A percentile compares a stretch with the other conserved stretches of the same genome.
phyloP scores from a whole-genome alignment of 1,139 yeast species.

The Geotrichum carabidarum region DNA sequence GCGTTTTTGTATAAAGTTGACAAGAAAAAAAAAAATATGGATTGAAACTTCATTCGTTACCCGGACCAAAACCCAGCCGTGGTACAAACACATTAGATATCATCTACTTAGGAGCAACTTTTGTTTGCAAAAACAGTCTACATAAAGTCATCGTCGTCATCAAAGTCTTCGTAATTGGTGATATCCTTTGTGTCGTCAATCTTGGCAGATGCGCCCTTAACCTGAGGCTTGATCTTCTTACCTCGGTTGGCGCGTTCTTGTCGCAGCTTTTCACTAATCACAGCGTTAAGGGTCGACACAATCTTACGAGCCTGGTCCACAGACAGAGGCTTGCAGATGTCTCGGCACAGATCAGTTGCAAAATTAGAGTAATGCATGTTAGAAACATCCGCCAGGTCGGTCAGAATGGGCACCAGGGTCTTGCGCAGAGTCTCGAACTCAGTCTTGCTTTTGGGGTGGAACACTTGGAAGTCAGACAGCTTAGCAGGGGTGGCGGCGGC shows the following conservation, averaged over 20 bases:
- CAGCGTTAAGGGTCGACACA: slow-evolving; percentile 74
- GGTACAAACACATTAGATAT: no score
- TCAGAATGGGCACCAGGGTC: slow-evolving; percentile 62
- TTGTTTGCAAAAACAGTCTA: slow-evolving; percentile 34
- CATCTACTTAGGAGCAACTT: no score
- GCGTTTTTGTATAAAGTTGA: not conserved
- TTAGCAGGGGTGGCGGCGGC: slow-evolving; percentile 44
- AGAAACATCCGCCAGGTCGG: slow-evolving; percentile 53
- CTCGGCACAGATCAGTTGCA: slow-evolving; percentile 82
- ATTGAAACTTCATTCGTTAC: slow-evolving; percentile 3
- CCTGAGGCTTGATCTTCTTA: slow-evolving; percentile 83
- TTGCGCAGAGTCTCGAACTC: slow-evolving; percentile 84
- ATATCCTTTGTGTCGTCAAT: slow-evolving; percentile 69
- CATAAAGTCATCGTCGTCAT: slow-evolving; percentile 87
- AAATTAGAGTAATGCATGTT: slow-evolving; percentile 63
- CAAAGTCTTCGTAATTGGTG: slow-evolving; percentile 50
- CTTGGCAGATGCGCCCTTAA: slow-evolving; percentile 71
- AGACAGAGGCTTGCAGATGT: slow-evolving; percentile 71
- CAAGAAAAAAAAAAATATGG: not conserved
- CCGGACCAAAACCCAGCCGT: not conserved
- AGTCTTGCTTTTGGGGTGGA: slow-evolving; percentile 68
- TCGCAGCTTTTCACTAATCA: slow-evolving; percentile 79
- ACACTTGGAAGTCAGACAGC: slow-evolving; percentile 46
- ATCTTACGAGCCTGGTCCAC: slow-evolving; percentile 83
- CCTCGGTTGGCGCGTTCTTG: slow-evolving; percentile 96